A percentile compares a stretch with the other conserved stretches of the same genome.
phyloP scores from a whole-genome alignment of 306 rosid species.

The Acacia confusa region DNA sequence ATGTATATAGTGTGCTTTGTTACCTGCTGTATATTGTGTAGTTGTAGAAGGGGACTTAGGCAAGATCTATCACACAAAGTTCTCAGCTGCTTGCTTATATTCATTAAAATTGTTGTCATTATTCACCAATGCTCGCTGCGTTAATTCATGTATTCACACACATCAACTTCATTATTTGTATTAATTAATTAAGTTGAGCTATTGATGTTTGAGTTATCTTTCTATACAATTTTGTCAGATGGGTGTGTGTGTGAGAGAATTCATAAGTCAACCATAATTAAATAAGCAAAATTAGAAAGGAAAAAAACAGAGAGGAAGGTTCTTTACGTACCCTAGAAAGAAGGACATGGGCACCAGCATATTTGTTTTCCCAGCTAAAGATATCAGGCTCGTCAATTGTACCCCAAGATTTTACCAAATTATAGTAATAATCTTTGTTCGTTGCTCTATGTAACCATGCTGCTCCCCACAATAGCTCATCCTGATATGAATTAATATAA shows the following conservation, averaged over 20 bases:
- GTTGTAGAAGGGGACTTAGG: slow-evolving; percentile 82
- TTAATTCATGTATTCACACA: not conserved
- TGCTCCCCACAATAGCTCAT: slow-evolving; percentile 93
- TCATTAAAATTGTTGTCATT: slow-evolving; percentile 62
- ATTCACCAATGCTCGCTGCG: slow-evolving; percentile 58
- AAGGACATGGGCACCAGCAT: slow-evolving; percentile 89
- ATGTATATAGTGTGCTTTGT: not conserved
- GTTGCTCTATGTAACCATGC: slow-evolving; percentile 91
- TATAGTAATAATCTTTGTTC: slow-evolving; percentile 55
- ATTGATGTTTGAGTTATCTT: not conserved
- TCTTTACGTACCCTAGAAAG: slow-evolving; percentile 73
- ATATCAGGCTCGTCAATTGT: slow-evolving; percentile 75
- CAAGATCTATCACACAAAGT: slow-evolving; percentile 80
- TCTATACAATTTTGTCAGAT: not conserved
- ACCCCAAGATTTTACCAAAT: slow-evolving; percentile 64
- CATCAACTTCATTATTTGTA: not conserved
- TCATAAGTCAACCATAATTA: not conserved
- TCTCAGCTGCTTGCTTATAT: slow-evolving; percentile 73
- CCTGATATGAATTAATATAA: slow-evolving; percentile 47
- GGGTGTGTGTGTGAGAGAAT: too few relatives aligned
- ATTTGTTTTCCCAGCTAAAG: slow-evolving; percentile 97
- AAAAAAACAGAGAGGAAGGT: not conserved
- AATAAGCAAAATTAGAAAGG: not conserved
- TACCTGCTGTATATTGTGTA: slow-evolving; percentile 87
- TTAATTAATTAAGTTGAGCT: not conserved